These are phyloP conservation scores for Nothophaeocryptopus gaeumannii DNA, from an alignment of 2,329 filamentous ascomycete genomes.

Conservation along the genomic window DNA sequence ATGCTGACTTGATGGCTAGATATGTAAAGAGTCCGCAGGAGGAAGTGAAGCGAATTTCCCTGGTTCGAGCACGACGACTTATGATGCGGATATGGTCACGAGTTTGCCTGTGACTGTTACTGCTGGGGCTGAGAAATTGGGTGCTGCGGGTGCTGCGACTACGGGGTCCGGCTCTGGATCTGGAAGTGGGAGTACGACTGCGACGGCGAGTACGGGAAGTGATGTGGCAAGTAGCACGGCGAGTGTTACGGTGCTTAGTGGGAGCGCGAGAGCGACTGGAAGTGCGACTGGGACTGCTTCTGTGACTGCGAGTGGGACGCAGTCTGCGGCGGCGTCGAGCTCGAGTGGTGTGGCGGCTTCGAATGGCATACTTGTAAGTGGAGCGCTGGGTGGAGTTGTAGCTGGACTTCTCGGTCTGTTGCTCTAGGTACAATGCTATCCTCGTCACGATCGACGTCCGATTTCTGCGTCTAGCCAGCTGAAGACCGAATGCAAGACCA, in stretches of 20 bases:
- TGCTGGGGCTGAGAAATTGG: slow-evolving; percentile 15
- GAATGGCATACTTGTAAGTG: not conserved
- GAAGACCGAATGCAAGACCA: too few relatives aligned
- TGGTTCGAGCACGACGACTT: slow-evolving; percentile 20
- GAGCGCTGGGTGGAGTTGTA: not conserved
- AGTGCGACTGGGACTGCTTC: slow-evolving; percentile 5
- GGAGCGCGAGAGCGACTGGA: not conserved
- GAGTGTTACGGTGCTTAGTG: not conserved
- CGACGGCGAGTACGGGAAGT: not conserved
- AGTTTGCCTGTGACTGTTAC: slow-evolving; percentile 19
- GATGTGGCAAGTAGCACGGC: slow-evolving; percentile 1
- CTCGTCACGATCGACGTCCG: not conserved
- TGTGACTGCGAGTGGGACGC: slow-evolving; percentile 4
- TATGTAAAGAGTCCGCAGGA: slow-evolving; percentile 17
- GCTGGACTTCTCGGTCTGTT: not conserved
- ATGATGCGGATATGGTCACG: slow-evolving; percentile 12
- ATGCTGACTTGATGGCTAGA: too few relatives aligned
- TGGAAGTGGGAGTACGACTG: not conserved
- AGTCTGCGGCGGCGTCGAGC: slow-evolving; percentile 9
- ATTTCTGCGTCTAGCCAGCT: not conserved
- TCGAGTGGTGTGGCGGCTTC: slow-evolving; percentile 8
- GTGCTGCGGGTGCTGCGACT: slow-evolving; percentile 1
- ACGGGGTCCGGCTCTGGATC: not conserved
- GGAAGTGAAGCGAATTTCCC: slow-evolving; percentile 22
- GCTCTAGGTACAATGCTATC: not conserved